Conservation (phyloP, 371 early-diverging fungal genomes). For the Coemansia sp. region DNA sequence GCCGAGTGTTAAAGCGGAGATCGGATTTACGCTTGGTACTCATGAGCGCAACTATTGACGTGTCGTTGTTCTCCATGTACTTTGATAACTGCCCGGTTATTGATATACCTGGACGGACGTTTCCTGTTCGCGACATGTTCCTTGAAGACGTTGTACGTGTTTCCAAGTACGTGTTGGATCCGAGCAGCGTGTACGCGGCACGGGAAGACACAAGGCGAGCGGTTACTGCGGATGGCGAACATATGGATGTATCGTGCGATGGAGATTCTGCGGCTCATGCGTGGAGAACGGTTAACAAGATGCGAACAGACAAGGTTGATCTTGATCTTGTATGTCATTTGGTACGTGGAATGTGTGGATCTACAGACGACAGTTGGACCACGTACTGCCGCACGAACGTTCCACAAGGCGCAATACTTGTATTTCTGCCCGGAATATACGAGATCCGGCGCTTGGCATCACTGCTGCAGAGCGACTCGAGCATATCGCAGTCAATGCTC, state of each 20-base stretch:
- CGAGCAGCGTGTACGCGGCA: slow-evolving; percentile 8
- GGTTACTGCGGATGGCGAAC: not conserved
- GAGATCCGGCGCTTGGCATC: slow-evolving; percentile 60
- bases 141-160: slow-evolving; percentile 68
- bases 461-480: slow-evolving; percentile 10
- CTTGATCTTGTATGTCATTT: slow-evolving; percentile 29
- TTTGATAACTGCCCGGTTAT: slow-evolving; percentile 69
- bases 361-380: not conserved
- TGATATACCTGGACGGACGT: slow-evolving; percentile 77
- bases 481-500: slow-evolving; percentile 1
- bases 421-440: slow-evolving; percentile 87
- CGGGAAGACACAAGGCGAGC: not conserved
- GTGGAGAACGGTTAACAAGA: slow-evolving; percentile 1
- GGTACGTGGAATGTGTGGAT: slow-evolving; percentile 9
- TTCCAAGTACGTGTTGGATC: slow-evolving; percentile 46
- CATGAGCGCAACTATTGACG: slow-evolving; percentile 86
- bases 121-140: slow-evolving; percentile 71
- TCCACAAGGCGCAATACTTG: slow-evolving; percentile 61
- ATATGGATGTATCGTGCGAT: not conserved
- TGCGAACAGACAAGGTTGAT: slow-evolving; percentile 31
- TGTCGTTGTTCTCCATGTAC: slow-evolving; percentile 64
- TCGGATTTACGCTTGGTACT: slow-evolving; percentile 67
- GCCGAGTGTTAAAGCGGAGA: slow-evolving; percentile 55
- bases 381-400: not conserved
- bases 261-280: not conserved